Percentiles rank a stretch among this genome's conserved stretches.
Evolutionary conservation across 2,329 filamentous ascomycete species (phyloP).

Genomic region (Stagonosporopsis rhizophila): DNA sequence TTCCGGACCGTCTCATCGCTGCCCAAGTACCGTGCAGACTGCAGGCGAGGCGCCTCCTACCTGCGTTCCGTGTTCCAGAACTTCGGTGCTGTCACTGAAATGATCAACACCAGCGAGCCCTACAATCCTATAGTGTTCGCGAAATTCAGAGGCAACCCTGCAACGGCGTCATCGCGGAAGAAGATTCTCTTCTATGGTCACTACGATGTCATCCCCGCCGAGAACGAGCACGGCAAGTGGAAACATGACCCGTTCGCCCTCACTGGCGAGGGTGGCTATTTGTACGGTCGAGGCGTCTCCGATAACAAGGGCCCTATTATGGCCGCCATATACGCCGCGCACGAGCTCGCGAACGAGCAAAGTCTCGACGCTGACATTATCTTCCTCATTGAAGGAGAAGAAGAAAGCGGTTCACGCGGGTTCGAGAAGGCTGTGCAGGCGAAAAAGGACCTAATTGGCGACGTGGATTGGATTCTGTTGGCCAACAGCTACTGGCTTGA

Average conservation of each 20-base stretch:
- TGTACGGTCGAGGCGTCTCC: constrained; percentile 94
- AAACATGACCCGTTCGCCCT: constrained; percentile 87
- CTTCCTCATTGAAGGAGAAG: constrained; percentile 95
- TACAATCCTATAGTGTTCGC: constrained; percentile 95
- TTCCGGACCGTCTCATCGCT: constrained; percentile 92
- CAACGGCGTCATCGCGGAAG: constrained; percentile 71
- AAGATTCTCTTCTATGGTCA: constrained; percentile 97
- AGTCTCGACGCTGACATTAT: constrained; percentile 85
- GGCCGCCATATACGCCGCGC: constrained; percentile 90
- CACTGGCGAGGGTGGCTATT: constrained; percentile 85
- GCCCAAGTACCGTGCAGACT: constrained; percentile 87
- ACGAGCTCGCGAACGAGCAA: constrained; percentile 86
- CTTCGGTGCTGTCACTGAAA: constrained; percentile 80
- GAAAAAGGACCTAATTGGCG: constrained; percentile 84
- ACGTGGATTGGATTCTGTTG: constrained; percentile 91
- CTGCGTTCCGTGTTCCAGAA: constrained; percentile 90
- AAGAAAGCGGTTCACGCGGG: constrained; percentile 91
- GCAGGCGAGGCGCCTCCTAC: constrained; percentile 89
- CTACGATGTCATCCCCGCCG: constrained; percentile 94
- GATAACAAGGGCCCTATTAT: constrained; percentile 98
- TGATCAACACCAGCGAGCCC: constrained; percentile 79
- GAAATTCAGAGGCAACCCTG: constrained; percentile 79
- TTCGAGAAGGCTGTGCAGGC: constrained; percentile 83
- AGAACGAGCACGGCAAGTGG: constrained; percentile 84
- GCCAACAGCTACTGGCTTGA: constrained; percentile 99